phyloP scores from a whole-genome alignment of 805 yeast genomes.

The Nakazawaea populi region DNA sequence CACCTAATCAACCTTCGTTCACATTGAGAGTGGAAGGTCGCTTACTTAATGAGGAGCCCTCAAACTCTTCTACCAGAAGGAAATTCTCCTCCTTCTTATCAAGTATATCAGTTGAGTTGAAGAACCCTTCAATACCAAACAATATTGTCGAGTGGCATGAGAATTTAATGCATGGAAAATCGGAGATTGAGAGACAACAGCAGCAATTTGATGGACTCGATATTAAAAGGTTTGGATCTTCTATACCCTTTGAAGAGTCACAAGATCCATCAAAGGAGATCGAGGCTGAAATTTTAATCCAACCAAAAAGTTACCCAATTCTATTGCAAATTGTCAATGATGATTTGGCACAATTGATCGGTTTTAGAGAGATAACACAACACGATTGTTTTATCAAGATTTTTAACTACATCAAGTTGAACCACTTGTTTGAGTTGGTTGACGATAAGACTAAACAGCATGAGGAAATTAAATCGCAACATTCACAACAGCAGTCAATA shows the following conservation, averaged over 20 bases:
- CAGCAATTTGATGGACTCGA: slow-evolving; percentile 83
- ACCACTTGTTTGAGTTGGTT: slow-evolving; percentile 27
- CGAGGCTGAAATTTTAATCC: slow-evolving; percentile 67
- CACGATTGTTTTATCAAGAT: slow-evolving; percentile 60
- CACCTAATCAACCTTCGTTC: slow-evolving; percentile 53
- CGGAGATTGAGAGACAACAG: slow-evolving; percentile 24
- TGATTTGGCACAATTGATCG: slow-evolving; percentile 60
- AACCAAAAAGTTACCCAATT: slow-evolving; percentile 72
- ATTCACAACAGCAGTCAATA: slow-evolving; percentile 15
- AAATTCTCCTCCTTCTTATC: slow-evolving; percentile 78
- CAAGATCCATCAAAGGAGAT: slow-evolving; percentile 40
- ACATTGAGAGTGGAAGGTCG: slow-evolving; percentile 87
- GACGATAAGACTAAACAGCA: slow-evolving; percentile 17
- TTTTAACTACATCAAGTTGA: slow-evolving; percentile 29
- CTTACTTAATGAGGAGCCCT: slow-evolving; percentile 46
- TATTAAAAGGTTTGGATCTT: slow-evolving; percentile 68
- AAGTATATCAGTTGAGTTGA: slow-evolving; percentile 70
- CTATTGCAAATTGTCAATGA: slow-evolving; percentile 59
- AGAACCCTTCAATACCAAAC: slow-evolving; percentile 27
- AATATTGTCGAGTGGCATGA: slow-evolving; percentile 88
- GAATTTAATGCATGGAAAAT: slow-evolving; percentile 29
- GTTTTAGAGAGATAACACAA: slow-evolving; percentile 73
- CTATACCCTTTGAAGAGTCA: slow-evolving; percentile 21
- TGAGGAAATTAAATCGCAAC: slow-evolving; percentile 11
- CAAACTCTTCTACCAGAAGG: slow-evolving; percentile 42